Base-by-base conservation (phyloP, 768 basidiomycete species). In the Tricholoma sp. region DNA sequence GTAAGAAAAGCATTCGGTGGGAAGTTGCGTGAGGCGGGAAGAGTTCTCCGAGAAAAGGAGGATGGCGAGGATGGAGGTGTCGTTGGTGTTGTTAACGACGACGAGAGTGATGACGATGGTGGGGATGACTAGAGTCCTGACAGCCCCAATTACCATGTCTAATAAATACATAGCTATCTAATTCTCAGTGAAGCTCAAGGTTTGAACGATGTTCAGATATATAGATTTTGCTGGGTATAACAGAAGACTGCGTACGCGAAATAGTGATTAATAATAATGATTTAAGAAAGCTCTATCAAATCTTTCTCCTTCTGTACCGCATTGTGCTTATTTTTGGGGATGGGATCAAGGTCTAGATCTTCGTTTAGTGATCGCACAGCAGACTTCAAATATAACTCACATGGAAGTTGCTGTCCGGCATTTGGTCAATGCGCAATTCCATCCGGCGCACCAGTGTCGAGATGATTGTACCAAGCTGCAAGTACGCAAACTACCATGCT, bases 371-470 rank as follows among this genome's bases (percentile, higher is more conserved):
- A 46, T 35, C 4, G 19, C 14, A 35, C 9, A 3, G 19, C 35
- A 41, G 24, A 49, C 24, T 52, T 7, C 29, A 4, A 54, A 45
- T 21, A 22, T 24, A 1, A 79, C 91, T 52, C 74, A 94, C 94
- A 65, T 91, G 88, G 73, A 94, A 99, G 73, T 98, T 94, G 60
- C 94, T 83, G 41, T 79, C 79, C 4, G 96, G 95, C 56, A 99
- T 78, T 53, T 72, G 69, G 52, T 86, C 85, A 47, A 97, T 76
- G 49, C 78, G 81, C 66, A 98, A 63, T 69, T 93, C 90, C 55
- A 92, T 73, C 56, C 81, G 75, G 52, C 94, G 85, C 50, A 98
- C 75, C 58, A 98, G 67, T 11, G 88, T 89, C 4, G 85, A 71
- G 63, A 98, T 76, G 70, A 98, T 80, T 5, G 86, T 85, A 35